Base-by-base conservation (phyloP, 2,329 filamentous ascomycete species). In the Aspergillus sergii region DNA sequence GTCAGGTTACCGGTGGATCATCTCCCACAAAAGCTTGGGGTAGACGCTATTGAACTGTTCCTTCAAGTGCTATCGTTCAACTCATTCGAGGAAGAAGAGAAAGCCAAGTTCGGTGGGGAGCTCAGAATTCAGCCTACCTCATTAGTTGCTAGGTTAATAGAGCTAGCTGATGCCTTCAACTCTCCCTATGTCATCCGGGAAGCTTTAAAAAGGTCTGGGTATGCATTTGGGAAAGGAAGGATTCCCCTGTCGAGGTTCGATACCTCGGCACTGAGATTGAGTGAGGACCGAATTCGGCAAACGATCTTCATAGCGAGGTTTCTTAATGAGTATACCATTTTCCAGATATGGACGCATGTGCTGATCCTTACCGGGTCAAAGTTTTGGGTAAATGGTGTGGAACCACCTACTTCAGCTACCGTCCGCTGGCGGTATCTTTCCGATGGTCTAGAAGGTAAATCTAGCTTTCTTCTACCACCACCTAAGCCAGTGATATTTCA, bases 271-370 rank as follows among this genome's bases (percentile, higher is more conserved):
- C 62, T 75, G 64, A 75, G 71, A 46, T 59, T 74, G 50, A 75
- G 70, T n/a, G 78, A 80, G 68, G 77, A 78, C 50, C 74, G 74
- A 10, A 68, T 79, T 57, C 76, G 79, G 11, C 78, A 81, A 59
- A 75, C 71, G 19, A 75, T 80, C 14, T 74, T 77, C 30, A 72
- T 80, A 57, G 76, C 79, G 1, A 65, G 68, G 14, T 73, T 75
- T 53, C 63, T 81, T 11, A 59, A 73, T 26, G 67, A 77, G 10
- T 53, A 68, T 7, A 61, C 60, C 28, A 66, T 77, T 9, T 66
- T 73, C 19, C 68, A 72, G 61, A 64, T 72, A 26, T 63, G 75
- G 60, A 74, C 78, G 23, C 77, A 79, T 68, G 66, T 70, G 7
- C 61, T 81, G 56, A 65, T 80, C 7, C 39, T 80, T 19, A 39